Conservation (phyloP, 2,329 filamentous ascomycete genomes). For the Fusarium oligoseptatum region DNA sequence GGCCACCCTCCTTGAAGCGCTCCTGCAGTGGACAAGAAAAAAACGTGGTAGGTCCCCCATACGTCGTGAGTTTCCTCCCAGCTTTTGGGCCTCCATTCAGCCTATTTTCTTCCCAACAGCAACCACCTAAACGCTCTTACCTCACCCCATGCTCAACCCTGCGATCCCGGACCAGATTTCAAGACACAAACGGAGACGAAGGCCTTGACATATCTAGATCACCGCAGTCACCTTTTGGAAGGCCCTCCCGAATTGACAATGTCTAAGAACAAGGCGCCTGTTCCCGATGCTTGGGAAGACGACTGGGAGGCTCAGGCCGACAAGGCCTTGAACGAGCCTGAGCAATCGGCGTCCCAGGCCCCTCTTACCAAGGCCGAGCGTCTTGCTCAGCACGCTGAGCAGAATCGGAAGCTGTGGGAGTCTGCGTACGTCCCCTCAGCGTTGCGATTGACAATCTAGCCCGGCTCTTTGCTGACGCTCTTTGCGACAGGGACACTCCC, state of each 20-base stretch:
- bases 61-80: slow-evolving; percentile 34
- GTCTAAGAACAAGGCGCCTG: slow-evolving; percentile 58
- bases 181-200: slow-evolving; percentile 34
- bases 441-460: slow-evolving; percentile 3
- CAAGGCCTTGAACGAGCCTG: slow-evolving; percentile 55
- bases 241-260: slow-evolving; percentile 51
- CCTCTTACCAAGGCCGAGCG: slow-evolving; percentile 80
- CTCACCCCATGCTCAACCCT: slow-evolving; percentile 37
- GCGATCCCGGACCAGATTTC: slow-evolving; percentile 26
- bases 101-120: slow-evolving; percentile 22
- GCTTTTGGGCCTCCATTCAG: slow-evolving; percentile 31
- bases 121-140: slow-evolving; percentile 10
- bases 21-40: slow-evolving; percentile 1
- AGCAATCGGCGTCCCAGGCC: slow-evolving; percentile 52
- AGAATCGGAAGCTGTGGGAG: slow-evolving; percentile 89
- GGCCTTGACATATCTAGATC: slow-evolving; percentile 23
- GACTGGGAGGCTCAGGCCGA: slow-evolving; percentile 90
- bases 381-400: slow-evolving; percentile 82
- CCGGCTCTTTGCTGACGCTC: slow-evolving; percentile 16
- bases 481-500: slow-evolving; percentile 73
- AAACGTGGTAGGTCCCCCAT: slow-evolving; percentile 18
- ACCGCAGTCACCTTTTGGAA: background rate
- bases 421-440: slow-evolving; percentile 74
- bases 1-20: slow-evolving; percentile 4
- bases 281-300: slow-evolving; percentile 89